Percentiles rank a stretch among this genome's conserved stretches.
phyloP scores from a whole-genome alignment of 2,329 filamentous ascomycete genomes.

The Didymella sp. region DNA sequence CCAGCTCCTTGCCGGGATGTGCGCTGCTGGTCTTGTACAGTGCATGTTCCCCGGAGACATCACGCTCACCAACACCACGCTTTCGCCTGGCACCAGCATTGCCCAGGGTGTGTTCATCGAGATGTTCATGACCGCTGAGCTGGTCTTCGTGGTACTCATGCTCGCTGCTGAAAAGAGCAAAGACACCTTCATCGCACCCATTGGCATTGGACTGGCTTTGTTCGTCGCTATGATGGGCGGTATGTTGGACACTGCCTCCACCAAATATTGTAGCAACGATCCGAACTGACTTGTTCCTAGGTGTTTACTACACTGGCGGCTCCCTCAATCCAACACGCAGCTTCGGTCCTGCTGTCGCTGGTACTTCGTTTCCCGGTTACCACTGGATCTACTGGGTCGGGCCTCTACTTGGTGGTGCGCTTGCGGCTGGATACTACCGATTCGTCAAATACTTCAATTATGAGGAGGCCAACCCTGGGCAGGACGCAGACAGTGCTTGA shows the following conservation, averaged over 20 bases:
- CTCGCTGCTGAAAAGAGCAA: conserved; percentile 42
- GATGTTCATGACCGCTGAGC: conserved; percentile 34
- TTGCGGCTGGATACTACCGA: conserved; percentile 57
- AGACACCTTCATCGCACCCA: conserved; percentile 32
- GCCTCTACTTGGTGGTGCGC: conserved; percentile 48
- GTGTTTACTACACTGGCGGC: conserved; percentile 53
- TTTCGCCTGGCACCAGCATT: conserved; percentile 26
- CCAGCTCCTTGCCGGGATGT: conserved; percentile 36
- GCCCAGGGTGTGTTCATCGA: conserved; percentile 31
- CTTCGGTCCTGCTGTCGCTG: conserved; percentile 19
- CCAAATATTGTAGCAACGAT: not conserved
- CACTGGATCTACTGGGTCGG: conserved; percentile 56
- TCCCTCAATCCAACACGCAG: conserved; percentile 54
- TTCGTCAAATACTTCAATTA: conserved; percentile 51
- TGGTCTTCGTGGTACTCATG: conserved; percentile 38
- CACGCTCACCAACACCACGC: conserved; percentile 30
- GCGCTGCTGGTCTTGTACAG: conserved; percentile 32
- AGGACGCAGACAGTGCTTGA: conserved; percentile 22
- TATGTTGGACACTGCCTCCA: conserved; percentile 5
- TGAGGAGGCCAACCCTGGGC: conserved; percentile 38
- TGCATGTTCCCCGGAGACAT: conserved; percentile 36
- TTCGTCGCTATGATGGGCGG: conserved; percentile 39
- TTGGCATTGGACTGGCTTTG: conserved; percentile 26
- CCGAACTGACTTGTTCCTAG: conserved; percentile 11
- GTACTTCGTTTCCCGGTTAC: conserved; percentile 39